Percentiles rank a stretch among this genome's conserved stretches.
phyloP scores from a whole-genome alignment of 805 yeast genomes.

The Suhomyces canberraensis region DNA sequence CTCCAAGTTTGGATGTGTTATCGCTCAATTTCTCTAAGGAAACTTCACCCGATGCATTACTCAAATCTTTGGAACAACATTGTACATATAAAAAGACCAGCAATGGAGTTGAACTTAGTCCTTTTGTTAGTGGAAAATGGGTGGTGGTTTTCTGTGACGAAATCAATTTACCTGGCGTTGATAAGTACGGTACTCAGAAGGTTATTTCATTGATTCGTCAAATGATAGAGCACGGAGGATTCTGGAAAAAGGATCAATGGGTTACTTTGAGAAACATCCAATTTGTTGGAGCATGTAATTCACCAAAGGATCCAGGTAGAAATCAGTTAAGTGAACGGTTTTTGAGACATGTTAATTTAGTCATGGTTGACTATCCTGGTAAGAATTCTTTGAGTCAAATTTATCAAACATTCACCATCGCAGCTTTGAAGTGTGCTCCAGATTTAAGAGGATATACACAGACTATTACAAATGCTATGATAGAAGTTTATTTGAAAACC shows the following conservation, averaged over 20 bases:
- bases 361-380: conserved; percentile 81
- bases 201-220: conserved; percentile 73
- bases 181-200: conserved; percentile 68
- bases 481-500: conserved; percentile 54
- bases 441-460: conserved; percentile 51
- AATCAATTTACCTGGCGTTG: conserved; percentile 74
- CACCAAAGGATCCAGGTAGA: conserved; percentile 80
- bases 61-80: conserved; percentile 67
- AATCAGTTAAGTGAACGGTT: conserved; percentile 55
- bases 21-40: conserved; percentile 83
- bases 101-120: conserved; percentile 53
- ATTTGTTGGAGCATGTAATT: conserved; percentile 95
- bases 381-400: conserved; percentile 59
- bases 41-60: conserved; percentile 58
- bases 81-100: conserved; percentile 57
- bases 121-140: conserved; percentile 61
- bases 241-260: conserved; percentile 73
- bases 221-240: conserved; percentile 68
- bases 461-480: conserved; percentile 60
- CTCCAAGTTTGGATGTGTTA: conserved; percentile 56
- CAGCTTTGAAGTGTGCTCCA: conserved; percentile 61
- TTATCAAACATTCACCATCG: conserved; percentile 54
- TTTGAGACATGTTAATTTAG: conserved; percentile 58
- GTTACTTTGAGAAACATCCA: conserved; percentile 61
- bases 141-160: conserved; percentile 90